phyloP scores from a whole-genome alignment of 1,284 basidiomycete genomes.

The Rhodotorula sp. region DNA sequence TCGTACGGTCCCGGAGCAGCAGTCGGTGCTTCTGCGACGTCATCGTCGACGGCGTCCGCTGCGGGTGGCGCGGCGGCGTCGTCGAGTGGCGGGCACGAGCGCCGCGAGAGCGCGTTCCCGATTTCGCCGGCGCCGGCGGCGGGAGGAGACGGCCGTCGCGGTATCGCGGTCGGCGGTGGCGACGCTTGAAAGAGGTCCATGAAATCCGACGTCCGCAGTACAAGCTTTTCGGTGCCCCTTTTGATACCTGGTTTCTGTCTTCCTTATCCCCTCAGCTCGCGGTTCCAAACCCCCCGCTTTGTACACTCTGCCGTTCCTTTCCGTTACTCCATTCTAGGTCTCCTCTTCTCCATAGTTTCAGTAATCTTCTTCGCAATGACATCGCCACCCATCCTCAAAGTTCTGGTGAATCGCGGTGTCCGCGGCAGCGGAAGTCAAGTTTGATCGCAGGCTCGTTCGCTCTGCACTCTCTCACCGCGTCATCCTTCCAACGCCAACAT shows the following conservation, averaged over 20 bases:
- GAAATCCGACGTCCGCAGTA: not conserved
- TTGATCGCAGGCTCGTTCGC: too few relatives aligned
- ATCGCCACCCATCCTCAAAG: too few relatives aligned
- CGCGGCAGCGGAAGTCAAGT: too few relatives aligned
- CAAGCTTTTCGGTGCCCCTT: not conserved
- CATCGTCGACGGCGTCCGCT: not conserved
- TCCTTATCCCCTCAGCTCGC: not conserved
- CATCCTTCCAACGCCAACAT: not conserved
- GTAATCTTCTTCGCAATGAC: too few relatives aligned
- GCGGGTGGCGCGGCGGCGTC: not conserved
- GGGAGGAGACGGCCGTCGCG: constrained; percentile 1
- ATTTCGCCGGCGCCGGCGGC: constrained; percentile 1
- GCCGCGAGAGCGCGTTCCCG: constrained; percentile 22
- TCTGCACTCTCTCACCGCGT: too few relatives aligned
- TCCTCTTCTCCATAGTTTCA: not conserved
- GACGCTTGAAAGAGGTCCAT: not conserved
- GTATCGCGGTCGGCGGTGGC: constrained; percentile 15
- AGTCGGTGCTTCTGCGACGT: not conserved
- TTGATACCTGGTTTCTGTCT: not conserved
- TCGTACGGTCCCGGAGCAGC: constrained; percentile 32
- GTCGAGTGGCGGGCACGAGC: constrained; percentile 14
- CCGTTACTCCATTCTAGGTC: not conserved
- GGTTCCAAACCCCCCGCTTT: not conserved
- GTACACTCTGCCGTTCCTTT: not conserved
- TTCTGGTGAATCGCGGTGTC: too few relatives aligned